Percentiles rank a stretch among this genome's conserved stretches.
These are phyloP conservation scores for Lachancea mirantina DNA, from an alignment of 805 yeast genomes.

Conservation along the genomic window DNA sequence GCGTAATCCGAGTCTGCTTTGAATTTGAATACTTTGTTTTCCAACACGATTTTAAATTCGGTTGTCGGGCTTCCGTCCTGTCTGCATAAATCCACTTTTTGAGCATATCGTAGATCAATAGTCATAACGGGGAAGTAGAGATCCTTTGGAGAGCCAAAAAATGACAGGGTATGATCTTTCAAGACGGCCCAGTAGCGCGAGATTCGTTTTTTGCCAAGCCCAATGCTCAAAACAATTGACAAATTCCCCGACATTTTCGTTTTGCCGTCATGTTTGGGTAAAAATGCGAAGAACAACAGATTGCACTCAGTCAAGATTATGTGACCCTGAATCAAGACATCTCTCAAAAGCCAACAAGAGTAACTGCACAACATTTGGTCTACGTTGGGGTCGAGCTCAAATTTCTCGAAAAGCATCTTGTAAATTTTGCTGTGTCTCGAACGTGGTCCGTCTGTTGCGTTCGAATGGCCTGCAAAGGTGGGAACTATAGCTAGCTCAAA, in stretches of 20 bases:
- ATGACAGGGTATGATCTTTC: slow-evolving; percentile 57
- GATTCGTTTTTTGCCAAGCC: slow-evolving; percentile 17
- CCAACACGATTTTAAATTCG: slow-evolving; percentile 57
- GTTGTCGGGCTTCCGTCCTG: slow-evolving; percentile 16
- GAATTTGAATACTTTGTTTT: slow-evolving; percentile 52
- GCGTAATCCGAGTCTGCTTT: slow-evolving; percentile 63
- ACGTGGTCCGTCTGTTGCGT: slow-evolving; percentile 11
- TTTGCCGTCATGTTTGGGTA: slow-evolving; percentile 50
- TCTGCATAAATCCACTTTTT: slow-evolving; percentile 45
- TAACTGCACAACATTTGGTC: slow-evolving; percentile 47
- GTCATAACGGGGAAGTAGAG: slow-evolving; percentile 77
- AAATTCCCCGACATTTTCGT: slow-evolving; percentile 45
- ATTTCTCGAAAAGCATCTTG: slow-evolving; percentile 32
- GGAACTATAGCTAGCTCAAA: slow-evolving; percentile 28
- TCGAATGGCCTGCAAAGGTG: slow-evolving; percentile 10
- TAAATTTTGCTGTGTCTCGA: slow-evolving; percentile 34
- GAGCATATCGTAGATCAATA: slow-evolving; percentile 61
- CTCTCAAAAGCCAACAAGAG: slow-evolving; percentile 74
- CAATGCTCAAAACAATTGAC: slow-evolving; percentile 8
- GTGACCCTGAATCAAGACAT: slow-evolving; percentile 82
- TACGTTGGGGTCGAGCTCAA: slow-evolving; percentile 48
- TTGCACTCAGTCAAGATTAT: slow-evolving; percentile 60
- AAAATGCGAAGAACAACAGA: slow-evolving; percentile 67
- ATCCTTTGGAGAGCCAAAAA: slow-evolving; percentile 67
- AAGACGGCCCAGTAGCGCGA: slow-evolving; percentile 76